Base-by-base conservation (phyloP, 2,329 filamentous ascomycete species). In the Teratosphaeriaceae sp. region DNA sequence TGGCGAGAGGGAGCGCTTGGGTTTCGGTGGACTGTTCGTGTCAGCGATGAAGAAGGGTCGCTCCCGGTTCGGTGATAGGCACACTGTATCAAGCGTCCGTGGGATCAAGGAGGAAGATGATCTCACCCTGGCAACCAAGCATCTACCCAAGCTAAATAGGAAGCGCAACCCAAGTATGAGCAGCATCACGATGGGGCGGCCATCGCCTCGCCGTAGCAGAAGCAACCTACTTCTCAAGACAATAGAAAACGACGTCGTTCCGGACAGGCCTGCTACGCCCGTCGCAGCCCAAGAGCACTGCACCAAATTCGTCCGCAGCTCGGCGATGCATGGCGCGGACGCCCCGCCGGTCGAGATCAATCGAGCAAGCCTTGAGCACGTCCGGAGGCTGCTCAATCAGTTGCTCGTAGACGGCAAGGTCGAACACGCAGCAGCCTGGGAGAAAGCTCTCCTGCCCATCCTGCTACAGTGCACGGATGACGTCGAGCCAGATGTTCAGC, bases 381-480 rank as follows among this genome's bases (percentile, higher is more conserved):
- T 97, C 16, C 83, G 84, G 51, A 86, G 82, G 57, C 75, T 98
- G 3, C 73, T 98, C 13, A 80, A 79, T 30, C 92, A 98, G 62
- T 74, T 97, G 26, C 67, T 98, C 1, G 74, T 82, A 47, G 90
- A 96, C 61, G 78, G 80, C 2, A 73, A 76, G 2, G 79, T 98
- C 19, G 76, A 84, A 11, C 84, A 86, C 54, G 72, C 80, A 1
- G 70, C 77, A 2, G 83, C 83, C 21, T 98, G 92, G 92, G 86
- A 96, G 60, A 89, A 82, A 52, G 88, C 90, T 0, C 71, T 98
- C 11, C 76, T 96, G 39, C 92, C 92, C 0, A 94, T 98, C 40
- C 74, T 98, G 16, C 72, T 96, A 18, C 85, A 85, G 54, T 92
- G 89, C 50, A 94, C 90, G 0, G 88, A 96, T 52, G 92, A 97